Base-by-base conservation (phyloP, 768 basidiomycete genomes). In the Lentinula sp. region DNA sequence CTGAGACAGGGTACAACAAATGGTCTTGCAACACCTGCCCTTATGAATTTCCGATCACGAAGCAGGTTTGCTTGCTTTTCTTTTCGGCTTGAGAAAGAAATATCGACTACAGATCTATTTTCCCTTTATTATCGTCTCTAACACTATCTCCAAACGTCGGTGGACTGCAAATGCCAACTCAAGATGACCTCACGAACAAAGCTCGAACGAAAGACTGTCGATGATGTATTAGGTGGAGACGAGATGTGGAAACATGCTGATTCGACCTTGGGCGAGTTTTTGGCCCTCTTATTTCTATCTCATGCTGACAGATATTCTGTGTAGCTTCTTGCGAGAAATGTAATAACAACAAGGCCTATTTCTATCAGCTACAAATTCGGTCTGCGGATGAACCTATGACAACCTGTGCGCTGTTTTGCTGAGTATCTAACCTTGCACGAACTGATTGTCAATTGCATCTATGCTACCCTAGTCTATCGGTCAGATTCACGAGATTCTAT, bases 241-340 rank as follows among this genome's bases (percentile, higher is more conserved):
- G 92, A 93, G 62, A 87, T 86, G 74, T 97, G 95, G 93, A 89
- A 88, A 60, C 91, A 97, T 72, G 95, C 95, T 2, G 95, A 96
- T 72, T 85, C 87, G 52, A 94, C 90, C 0, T 1, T 35, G 9
- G 12, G 32, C 45, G 28, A 33, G 33, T 61, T 48, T 52, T 42
- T 9, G 16, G 28, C 16, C 50, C 56, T 32, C 53, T 59, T 35
- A 37, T 59, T 20, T 15, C n/a, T 36, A 18, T 52, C 39, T 49
- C 35, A 4, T 43, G 23, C 16, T 28, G 45, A 39, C 32, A 33
- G 5, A 53, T 60, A 15, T 20, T 57, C 56, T 36, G 33, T 18
- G 0, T 60, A 86, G 85, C 84, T 15, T 78, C 74, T 7, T 86
- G 85, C 68, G 79, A 79, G 53, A 93, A 94, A 66, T 99, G 96